Conservation (phyloP, 176 grass and related monocot species). For the Chloris gayana region DNA sequence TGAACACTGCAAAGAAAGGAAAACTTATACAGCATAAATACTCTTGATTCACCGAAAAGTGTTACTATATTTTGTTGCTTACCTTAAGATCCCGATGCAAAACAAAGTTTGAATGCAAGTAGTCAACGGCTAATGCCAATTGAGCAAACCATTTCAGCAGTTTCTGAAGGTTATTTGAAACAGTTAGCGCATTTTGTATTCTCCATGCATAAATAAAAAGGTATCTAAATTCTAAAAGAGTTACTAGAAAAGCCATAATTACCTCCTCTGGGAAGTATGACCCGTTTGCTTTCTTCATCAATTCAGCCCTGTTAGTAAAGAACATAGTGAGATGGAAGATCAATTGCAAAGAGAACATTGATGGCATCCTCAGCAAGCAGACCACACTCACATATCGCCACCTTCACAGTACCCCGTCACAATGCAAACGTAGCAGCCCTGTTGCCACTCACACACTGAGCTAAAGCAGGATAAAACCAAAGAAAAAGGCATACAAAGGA, state of each 20-base stretch:
- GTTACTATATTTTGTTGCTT: conserved; percentile 3
- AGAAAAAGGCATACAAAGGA: conserved; percentile 4
- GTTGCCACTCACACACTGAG: conserved; percentile 31
- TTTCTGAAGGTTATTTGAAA: conserved; percentile 63
- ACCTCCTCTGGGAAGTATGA: conserved; percentile 98
- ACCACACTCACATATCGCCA: conserved; percentile 88
- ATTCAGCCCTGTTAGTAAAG: conserved; percentile 66
- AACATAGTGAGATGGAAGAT: conserved; percentile 21
- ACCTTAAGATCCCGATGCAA: conserved; percentile 98
- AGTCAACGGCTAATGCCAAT: conserved; percentile 89
- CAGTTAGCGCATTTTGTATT: conserved; percentile 31
- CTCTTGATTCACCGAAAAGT: not conserved
- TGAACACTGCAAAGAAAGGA: conserved; percentile 77
- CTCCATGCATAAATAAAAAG: conserved; percentile 6
- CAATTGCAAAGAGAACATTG: not conserved
- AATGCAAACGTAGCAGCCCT: conserved; percentile 99
- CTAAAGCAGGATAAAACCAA: conserved; percentile 26
- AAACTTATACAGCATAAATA: conserved; percentile 3
- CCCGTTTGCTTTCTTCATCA: conserved; percentile 97
- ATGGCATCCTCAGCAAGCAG: conserved; percentile 28
- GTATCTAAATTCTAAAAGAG: not conserved
- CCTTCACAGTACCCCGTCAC: conserved; percentile 99
- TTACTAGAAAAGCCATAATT: conserved; percentile 1
- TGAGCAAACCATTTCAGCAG: conserved; percentile 95
- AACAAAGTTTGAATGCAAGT: conserved; percentile 97